Evolutionary conservation across 2,329 filamentous ascomycete species (phyloP), one percentile per base, ranked within the genome.

Genomic region (Alternaria atra): DNA sequence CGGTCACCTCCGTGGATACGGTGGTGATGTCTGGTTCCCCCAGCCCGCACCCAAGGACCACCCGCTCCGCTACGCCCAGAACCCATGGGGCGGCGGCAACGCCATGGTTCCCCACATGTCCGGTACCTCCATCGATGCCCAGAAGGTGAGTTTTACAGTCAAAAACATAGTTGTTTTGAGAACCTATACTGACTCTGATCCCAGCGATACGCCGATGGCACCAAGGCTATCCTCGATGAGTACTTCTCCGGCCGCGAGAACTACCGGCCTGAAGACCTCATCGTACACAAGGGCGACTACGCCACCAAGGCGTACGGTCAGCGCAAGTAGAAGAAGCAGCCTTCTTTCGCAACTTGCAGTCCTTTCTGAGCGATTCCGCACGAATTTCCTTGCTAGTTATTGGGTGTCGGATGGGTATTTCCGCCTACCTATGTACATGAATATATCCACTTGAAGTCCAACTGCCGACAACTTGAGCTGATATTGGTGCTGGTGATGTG

Each of bases 61-160:
- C 87, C 88, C 89, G 61, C 91, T 99, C 76, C 93, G 95, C 80
- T 91, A 90, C 80, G 94, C 92, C 80, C 90, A 94, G 87, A 95
- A 94, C 87, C 91, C 92, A 79, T 97, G 92, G 86, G 94, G 94
- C 72, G 95, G 94, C 77, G 95, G 95, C 79, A 98, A 98, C 84
- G 95, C 94, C 83, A 99, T 95, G 92, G 94, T 97, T 62, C 93
- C 95, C 58, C 95, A 98, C 89, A 97, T 98, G 93, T 97, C 93
- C 12, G 95, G 95, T 79, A 98, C 94, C 60, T 97, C 94, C n/a
- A 90, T 99, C 78, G 95, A 99, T 79, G 95, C 95, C 61, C 95
- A 99, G 87, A 90, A 92, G 72, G 72, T 73, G 62, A 52, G 71
- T 64, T 42, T 42, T 15, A 34, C 20, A 25, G 6, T 32, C 30